Percentiles rank a stretch among this genome's conserved stretches.
These are phyloP conservation scores for Neurospora africana DNA, from an alignment of 495 filamentous ascomycete species.

Conservation along the genomic window DNA sequence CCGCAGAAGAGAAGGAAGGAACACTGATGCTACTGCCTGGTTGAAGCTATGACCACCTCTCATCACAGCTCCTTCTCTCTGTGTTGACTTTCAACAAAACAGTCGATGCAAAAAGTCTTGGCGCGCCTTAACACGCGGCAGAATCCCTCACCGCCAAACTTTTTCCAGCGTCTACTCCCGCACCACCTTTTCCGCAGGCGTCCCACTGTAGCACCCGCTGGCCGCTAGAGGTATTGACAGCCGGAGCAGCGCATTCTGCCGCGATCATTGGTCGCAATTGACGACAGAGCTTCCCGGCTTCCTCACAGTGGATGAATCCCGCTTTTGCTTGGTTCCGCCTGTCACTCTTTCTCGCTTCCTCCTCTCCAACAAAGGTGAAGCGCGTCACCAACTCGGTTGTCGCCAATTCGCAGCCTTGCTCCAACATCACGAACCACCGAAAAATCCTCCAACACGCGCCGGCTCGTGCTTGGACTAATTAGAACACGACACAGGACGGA, in stretches of 20 bases:
- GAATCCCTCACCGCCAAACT: conserved; percentile 23
- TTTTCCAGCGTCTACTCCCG: conserved; percentile 9
- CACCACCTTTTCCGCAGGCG: neutral
- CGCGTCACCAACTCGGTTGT: neutral
- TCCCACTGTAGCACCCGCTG: neutral
- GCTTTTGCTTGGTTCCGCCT: neutral
- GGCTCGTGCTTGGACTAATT: neutral
- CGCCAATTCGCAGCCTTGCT: neutral
- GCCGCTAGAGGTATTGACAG: conserved; percentile 10
- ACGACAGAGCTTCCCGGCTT: neutral
- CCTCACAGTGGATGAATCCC: neutral
- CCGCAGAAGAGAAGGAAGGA: neutral
- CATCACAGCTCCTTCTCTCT: neutral
- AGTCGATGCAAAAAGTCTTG: neutral
- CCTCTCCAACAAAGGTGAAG: neutral
- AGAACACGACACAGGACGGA: neutral
- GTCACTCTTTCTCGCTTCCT: neutral
- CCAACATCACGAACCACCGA: neutral
- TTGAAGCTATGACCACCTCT: conserved; percentile 6
- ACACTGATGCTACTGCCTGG: neutral
- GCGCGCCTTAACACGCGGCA: conserved; percentile 9
- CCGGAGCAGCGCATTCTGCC: neutral
- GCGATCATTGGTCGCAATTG: neutral
- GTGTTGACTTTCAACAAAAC: neutral
- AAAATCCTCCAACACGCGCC: neutral